Conservation (phyloP, 345 rosid species). For the Dovyalis caffra region DNA sequence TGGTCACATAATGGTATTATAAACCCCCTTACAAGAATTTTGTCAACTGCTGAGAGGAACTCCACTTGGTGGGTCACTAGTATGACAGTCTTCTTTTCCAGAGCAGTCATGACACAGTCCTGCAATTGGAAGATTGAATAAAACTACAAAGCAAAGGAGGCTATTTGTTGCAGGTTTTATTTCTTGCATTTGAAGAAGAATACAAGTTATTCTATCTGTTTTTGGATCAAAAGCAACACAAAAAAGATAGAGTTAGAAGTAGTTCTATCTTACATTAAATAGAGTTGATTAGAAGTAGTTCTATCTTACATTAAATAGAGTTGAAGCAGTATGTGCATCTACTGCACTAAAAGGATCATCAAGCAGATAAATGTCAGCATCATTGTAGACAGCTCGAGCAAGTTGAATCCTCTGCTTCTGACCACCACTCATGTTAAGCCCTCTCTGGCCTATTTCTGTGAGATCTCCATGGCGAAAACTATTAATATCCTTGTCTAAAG, state of each 20-base stretch:
- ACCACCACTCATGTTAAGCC: conserved; percentile 81
- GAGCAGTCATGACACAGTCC: conserved; percentile 35
- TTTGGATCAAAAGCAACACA: neutral
- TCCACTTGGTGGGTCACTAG: conserved; percentile 50
- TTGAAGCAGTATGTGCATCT: conserved; percentile 73
- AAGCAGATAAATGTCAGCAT: conserved; percentile 65
- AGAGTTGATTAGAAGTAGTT: too few relatives aligned
- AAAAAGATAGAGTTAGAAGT: too few relatives aligned
- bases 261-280: too few relatives aligned
- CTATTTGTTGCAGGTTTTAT: neutral
- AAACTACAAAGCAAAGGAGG: neutral
- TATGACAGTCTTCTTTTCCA: conserved; percentile 35
- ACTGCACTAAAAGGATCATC: conserved; percentile 91
- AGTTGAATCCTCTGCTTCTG: conserved; percentile 82
- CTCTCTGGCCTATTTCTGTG: conserved; percentile 72
- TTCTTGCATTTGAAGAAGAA: neutral
- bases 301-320: conserved; percentile 48
- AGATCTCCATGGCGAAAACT: conserved; percentile 52
- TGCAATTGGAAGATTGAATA: conserved; percentile 19
- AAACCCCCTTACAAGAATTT: conserved; percentile 30
- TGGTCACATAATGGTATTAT: neutral
- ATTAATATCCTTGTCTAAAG: conserved; percentile 57
- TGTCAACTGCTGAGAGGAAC: conserved; percentile 36
- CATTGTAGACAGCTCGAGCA: conserved; percentile 67
- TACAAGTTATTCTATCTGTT: neutral